Evolutionary conservation across 345 rosid species (phyloP), one percentile per base, ranked within the genome.

Genomic region (Kandelia obovata): DNA sequence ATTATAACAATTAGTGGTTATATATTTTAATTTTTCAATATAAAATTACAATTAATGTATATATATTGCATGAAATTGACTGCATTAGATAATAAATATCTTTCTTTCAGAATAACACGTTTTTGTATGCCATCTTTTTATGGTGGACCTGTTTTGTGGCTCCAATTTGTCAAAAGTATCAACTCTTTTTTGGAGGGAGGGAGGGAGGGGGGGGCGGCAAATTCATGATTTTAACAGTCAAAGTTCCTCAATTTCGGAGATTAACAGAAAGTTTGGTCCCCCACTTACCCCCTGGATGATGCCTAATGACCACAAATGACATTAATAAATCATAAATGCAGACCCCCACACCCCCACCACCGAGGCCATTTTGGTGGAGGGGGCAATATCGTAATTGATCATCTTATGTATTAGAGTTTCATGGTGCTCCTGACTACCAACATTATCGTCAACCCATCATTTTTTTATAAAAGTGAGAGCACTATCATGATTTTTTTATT

Each of bases 221-320:
- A 64, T 49, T 60, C 11, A 72, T 65, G 31, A 77, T 71, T 77
- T 72, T 43, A 4, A 34, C 8, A 73, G 86, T 85, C 87, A 85
- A 88, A 88, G 72, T 74, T 80, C 88, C 82, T 72, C 79, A 73
- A 78, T 75, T 80, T 78, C 56, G 78, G 83, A 81, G 84, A 70
- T 67, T 80, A 25, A 71, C 73, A 69, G 49, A 58, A 53, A 58
- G 72, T 68, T 65, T 83, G 26, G 87, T 80, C 81, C 82, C 86
- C 88, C 91, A 86, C 88, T 88, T 49, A 77, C 21, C 21, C 74
- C 58, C 19, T 71, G 28, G 58, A 53, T 8, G 21, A 39, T 7
- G 49, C 5, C 19, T 11, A 65, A 43, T 72, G 62, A 66, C 82
- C 62, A 26, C 21, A 30, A 25, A 2, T 9, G 5, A 11, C 3